These are phyloP conservation scores for Myxozyma nipponensis DNA, from an alignment of 805 yeast genomes.

Conservation along the genomic window DNA sequence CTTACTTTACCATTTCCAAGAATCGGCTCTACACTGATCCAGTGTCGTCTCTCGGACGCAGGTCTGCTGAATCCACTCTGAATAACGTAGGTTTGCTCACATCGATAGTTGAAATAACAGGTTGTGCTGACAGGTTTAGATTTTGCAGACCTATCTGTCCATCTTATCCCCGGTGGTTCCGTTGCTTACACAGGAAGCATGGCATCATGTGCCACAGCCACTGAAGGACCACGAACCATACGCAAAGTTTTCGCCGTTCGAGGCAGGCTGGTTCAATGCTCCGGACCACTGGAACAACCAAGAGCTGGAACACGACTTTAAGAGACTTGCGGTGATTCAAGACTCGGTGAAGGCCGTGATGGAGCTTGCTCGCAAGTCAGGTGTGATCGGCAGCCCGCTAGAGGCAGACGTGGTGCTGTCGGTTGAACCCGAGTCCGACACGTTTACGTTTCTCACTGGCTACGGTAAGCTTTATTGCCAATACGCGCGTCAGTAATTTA, in stretches of 20 bases:
- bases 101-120: background rate
- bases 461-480: conserved; percentile 6
- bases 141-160: conserved; percentile 60
- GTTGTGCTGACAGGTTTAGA: conserved; percentile 35
- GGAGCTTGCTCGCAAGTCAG: conserved; percentile 52
- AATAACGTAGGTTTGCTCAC: conserved; percentile 24
- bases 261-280: conserved; percentile 43
- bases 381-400: conserved; percentile 44
- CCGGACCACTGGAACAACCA: conserved; percentile 40
- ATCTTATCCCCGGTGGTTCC: conserved; percentile 81
- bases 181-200: conserved; percentile 78
- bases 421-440: conserved; percentile 28
- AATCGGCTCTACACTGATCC: conserved; percentile 78
- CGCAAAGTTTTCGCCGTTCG: conserved; percentile 44
- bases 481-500: conserved; percentile 39
- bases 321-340: conserved; percentile 46
- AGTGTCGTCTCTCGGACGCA: conserved; percentile 46
- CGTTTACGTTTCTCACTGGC: conserved; percentile 6
- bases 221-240: conserved; percentile 24
- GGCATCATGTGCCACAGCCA: conserved; percentile 54
- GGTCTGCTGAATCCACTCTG: conserved; percentile 64
- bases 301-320: conserved; percentile 45
- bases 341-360: conserved; percentile 49
- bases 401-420: conserved; percentile 50
- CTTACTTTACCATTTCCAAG: conserved; percentile 81